These are phyloP conservation scores for Clausena lansium DNA, from an alignment of 345 rosid species.

Conservation along the genomic window DNA sequence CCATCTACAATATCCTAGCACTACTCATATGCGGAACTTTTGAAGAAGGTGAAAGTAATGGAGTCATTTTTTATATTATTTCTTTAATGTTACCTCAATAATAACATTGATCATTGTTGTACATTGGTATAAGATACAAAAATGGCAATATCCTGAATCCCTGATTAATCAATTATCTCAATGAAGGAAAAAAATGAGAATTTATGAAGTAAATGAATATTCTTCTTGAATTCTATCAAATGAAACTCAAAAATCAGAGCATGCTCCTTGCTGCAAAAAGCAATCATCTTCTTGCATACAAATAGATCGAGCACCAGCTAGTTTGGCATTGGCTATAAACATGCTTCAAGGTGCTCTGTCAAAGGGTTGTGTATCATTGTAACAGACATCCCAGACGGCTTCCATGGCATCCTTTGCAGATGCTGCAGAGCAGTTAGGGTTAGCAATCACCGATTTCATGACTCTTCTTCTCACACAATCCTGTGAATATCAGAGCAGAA, in stretches of 20 bases:
- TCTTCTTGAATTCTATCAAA: not conserved
- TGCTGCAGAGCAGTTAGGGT: slow-evolving; percentile 77
- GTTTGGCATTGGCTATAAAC: not conserved
- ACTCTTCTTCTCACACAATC: slow-evolving; percentile 93
- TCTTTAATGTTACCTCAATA: not conserved
- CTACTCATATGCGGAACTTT: not conserved
- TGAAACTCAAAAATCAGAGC: not conserved
- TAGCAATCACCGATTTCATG: slow-evolving; percentile 60
- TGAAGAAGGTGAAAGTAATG: not conserved
- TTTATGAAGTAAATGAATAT: slow-evolving; percentile 2
- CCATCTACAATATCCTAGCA: not conserved
- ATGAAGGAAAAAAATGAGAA: not conserved
- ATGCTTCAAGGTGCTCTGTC: slow-evolving; percentile 82
- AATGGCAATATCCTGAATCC: not conserved
- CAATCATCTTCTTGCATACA: not conserved
- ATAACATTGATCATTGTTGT: not conserved
- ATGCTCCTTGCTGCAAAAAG: not conserved
- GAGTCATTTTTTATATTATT: not conserved
- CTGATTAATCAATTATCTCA: not conserved
- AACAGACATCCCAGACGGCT: slow-evolving; percentile 93
- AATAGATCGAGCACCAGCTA: not conserved
- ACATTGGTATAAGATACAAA: not conserved
- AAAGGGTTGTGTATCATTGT: slow-evolving; percentile 91
- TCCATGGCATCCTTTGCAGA: slow-evolving; percentile 87
- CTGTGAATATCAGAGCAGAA: slow-evolving; percentile 33